Evolutionary conservation across 2,329 filamentous ascomycete species (phyloP), one percentile per base, ranked within the genome.

Genomic region (Nakataea oryzae): DNA sequence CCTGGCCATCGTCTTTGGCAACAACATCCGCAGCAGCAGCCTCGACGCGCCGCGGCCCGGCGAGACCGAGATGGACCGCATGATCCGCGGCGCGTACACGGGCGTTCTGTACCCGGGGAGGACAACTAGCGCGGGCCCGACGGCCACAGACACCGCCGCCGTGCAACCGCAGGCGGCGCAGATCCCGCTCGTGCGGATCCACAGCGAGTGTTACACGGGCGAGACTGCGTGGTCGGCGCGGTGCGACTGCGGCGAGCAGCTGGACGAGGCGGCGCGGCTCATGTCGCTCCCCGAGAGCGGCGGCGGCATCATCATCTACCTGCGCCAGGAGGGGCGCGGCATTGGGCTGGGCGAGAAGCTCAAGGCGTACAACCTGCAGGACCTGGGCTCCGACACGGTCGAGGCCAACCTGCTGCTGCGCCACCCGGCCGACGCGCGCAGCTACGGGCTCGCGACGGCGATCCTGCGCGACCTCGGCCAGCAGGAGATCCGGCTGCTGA

Each of bases 141-240:
- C 13, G 34, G 62, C 30, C 12, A 24, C 55, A 21, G 30, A 60
- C 26, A 28, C 26, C 30, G 63, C 64, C 7, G 64, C 24, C 28
- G 27, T 50, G 60, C 58, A 63, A 34, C 55, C 27, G 27, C 26
- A 7, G 55, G 5, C 61, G 9, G 58, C 63, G 41, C 32, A 65
- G 12, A 54, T 88, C 1, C 91, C 95, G 0, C 79, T 99, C 54
- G 93, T 99, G 58, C 85, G 95, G 63, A 99, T 99, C 71, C 95
- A 99, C 74, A 96, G 91, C 3, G 95, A 99, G 75, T 99, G 95
- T 77, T 99, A 99, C 75, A 99, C 95, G 0, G 95, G 95, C 63
- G 95, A 99, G 79, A 99, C 95, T 0, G 95, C 96, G 1, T 97
- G 95, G 95, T 97, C 93, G 9, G 93, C 95, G 47, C 87, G 95